Base-by-base conservation (phyloP, 345 rosid species). In the Clausena lansium region DNA sequence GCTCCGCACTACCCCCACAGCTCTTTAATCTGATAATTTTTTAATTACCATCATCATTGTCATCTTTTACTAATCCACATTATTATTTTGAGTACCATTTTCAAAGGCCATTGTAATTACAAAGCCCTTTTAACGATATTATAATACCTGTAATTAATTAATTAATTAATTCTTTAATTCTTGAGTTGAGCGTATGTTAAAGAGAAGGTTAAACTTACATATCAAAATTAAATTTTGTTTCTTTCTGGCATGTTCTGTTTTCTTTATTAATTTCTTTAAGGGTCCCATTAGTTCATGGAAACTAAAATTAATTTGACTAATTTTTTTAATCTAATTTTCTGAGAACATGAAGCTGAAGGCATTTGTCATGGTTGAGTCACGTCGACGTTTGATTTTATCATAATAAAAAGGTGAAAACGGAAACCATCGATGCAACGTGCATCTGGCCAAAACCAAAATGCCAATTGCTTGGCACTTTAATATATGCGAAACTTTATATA, bases 311-410 rank as follows among this genome's bases (percentile, higher is more conserved):
- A 20, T 63, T 76, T 72, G 82, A 77, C 74, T 4, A 45, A 3
- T 41, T 73, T 64, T 25, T 24, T 0, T 59, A 8, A 38, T 38
- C 15, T 39, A 27, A 20, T 10, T 38, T 58, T 74, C n/a, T 6
- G 27, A 54, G 66, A 76, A 58, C 38, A 78, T 67, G 50, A 59
- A 45, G 61, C 19, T 47, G 74, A 55, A 28, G 50, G 68, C 65
- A 70, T 78, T 47, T 84, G 89, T 86, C 89, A 86, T 77, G 82
- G 87, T 83, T 78, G 86, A 76, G 87, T 88, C 91, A 86, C 83
- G 85, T 86, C 89, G 78, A 88, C 89, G 89, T 88, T 81, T 66
- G 67, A 83, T 81, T 36, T 36, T 63, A 54, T 70, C 81, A 73
- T 71, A 45, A 45, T 35, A 60, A 32, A 78, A 73, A 45, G 22